These are phyloP conservation scores for Phytophthora pisi DNA, from an alignment of 352 stramenopile species.

Conservation along the genomic window DNA sequence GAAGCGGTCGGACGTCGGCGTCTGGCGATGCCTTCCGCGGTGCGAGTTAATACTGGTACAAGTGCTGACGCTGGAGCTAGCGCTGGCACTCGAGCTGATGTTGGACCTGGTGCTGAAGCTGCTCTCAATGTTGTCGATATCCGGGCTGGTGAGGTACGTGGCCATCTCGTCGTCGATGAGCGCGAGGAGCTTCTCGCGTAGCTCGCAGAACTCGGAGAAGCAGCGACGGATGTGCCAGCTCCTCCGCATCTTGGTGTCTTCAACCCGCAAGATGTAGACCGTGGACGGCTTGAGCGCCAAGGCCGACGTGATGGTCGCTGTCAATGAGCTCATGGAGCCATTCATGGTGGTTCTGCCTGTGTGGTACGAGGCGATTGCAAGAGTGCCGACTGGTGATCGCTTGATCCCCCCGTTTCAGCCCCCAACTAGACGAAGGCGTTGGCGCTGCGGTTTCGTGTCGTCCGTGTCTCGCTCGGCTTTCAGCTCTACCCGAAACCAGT, in stretches of 20 bases:
- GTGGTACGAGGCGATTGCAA: constrained; percentile 14
- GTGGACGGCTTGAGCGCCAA: constrained; percentile 77
- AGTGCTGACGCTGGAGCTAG: constrained; percentile 27
- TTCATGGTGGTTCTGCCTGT: constrained; percentile 38
- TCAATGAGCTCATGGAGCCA: constrained; percentile 51
- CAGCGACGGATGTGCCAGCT: constrained; percentile 73
- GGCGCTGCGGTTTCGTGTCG: constrained; percentile 19
- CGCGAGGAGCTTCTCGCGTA: constrained; percentile 68
- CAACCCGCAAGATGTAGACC: constrained; percentile 71
- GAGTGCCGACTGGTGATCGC: constrained; percentile 18
- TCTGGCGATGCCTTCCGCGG: constrained; percentile 13
- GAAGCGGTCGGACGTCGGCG: constrained; percentile 43
- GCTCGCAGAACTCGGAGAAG: constrained; percentile 78
- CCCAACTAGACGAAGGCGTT: background rate
- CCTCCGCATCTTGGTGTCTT: constrained; percentile 46
- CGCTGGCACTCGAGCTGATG: constrained; percentile 5
- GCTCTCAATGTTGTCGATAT: constrained; percentile 23
- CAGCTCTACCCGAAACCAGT: constrained; percentile 17
- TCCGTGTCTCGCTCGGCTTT: constrained; percentile 20
- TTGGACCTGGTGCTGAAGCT: constrained; percentile 20
- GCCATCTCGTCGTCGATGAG: constrained; percentile 58
- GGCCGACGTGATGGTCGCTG: constrained; percentile 66
- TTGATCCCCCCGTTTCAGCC: background rate
- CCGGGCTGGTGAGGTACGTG: constrained; percentile 30
- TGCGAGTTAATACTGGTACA: constrained; percentile 29